Base-by-base conservation (phyloP, 2,329 filamentous ascomycete genomes). In the Epichloe elymi region DNA sequence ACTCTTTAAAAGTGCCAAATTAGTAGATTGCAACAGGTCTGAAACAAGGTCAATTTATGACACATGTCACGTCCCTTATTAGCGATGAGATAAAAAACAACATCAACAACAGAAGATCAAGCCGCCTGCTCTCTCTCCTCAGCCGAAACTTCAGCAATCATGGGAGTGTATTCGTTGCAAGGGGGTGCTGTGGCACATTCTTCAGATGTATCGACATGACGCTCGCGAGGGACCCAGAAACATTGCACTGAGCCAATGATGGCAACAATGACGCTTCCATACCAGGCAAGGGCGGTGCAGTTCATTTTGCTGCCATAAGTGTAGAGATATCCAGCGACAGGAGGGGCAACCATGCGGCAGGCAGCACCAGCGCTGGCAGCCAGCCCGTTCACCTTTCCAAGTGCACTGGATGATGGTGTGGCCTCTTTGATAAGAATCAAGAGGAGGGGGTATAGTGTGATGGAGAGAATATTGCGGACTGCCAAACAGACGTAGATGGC, bases 361-460 rank as follows among this genome's bases (percentile, higher is more conserved):
- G 78, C 80, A 6, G 80, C 81, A 26, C 80, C 80, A 2, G 79
- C 80, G 52, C 79, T 82, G 48, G 82, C 81, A 20, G 81, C 80
- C 42, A 85, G 64, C 4, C 82, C 82, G 54, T 85, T 85, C 58
- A 85, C 76, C 58, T 74, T 80, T 48, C 82, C 82, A 39, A 84
- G 68, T 6, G 80, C 74, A 41, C 68, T 69, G 6, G 71, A 67
- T 35, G 70, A 73, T 2, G 80, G 79, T 0, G 79, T 82, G 2
- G 79, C 78, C 59, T 84, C 78, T 65, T 85, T 85, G 70, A 85
- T 76, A 35, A 84, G 69, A 57, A 85, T 85, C 43, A 85, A 70
- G 38, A 85, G 72, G 5, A 83, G 70, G 2, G 2, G 82, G 59
- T 83, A 85, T n/a, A 82, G 69, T 50, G 81, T 71, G 58, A 84